A percentile compares a stretch with the other conserved stretches of the same genome.
Evolutionary conservation across 2,329 filamentous ascomycete genomes (phyloP).

Genomic region (Tolypocladium album): DNA sequence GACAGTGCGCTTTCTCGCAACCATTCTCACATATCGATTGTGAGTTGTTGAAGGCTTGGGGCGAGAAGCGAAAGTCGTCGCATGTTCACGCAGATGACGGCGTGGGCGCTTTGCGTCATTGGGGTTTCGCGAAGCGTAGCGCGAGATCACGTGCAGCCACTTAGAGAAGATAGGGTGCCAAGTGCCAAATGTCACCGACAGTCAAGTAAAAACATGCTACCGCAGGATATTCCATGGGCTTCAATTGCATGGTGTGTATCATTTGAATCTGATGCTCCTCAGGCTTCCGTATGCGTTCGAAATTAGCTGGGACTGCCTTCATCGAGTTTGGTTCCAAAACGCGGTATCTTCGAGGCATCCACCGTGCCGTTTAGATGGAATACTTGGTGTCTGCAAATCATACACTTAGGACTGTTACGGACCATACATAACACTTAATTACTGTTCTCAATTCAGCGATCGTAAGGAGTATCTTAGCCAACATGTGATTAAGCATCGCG

Average conservation of each 20-base stretch:
- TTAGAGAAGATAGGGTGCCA: neutral
- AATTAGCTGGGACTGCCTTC: neutral
- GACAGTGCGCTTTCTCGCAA: constrained; percentile 16
- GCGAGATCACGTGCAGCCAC: constrained; percentile 9
- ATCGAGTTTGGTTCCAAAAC: neutral
- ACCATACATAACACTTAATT: neutral
- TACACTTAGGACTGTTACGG: too few relatives aligned
- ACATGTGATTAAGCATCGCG: neutral
- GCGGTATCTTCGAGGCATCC: neutral
- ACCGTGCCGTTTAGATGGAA: neutral
- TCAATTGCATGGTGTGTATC: neutral
- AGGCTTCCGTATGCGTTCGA: neutral
- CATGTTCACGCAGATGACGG: constrained; percentile 1
- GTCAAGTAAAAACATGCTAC: neutral
- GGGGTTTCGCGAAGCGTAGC: neutral
- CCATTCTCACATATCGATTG: constrained; percentile 14
- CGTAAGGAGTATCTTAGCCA: neutral
- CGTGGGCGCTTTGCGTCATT: constrained; percentile 9
- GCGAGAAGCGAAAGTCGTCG: neutral
- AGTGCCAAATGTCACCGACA: too few relatives aligned
- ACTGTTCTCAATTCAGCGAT: neutral
- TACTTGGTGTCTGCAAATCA: neutral
- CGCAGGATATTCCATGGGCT: neutral
- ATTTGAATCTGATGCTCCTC: neutral
- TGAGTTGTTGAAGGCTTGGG: neutral